Evolutionary conservation across 495 filamentous ascomycete genomes (phyloP).

Genomic region (Aspergillus avenaceus): DNA sequence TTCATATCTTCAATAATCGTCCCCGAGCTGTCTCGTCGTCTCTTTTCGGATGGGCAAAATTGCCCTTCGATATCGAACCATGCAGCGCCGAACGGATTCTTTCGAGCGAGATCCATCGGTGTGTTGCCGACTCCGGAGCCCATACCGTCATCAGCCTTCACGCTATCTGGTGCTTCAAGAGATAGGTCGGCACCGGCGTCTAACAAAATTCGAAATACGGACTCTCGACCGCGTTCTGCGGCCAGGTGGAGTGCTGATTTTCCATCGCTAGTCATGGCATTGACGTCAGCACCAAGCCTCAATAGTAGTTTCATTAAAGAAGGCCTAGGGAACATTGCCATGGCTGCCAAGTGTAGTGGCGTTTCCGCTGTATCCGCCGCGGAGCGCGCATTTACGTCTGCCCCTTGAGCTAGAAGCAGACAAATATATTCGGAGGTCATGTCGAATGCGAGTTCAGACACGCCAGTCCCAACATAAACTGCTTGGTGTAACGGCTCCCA

Average conservation of each 20-base stretch:
- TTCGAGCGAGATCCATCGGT: constrained; percentile 19
- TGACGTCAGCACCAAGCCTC: constrained; percentile 25
- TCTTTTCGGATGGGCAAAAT: constrained; percentile 7
- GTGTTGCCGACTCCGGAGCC: constrained; percentile 14
- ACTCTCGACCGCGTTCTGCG: constrained; percentile 26
- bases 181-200: constrained; percentile 25
- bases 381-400: constrained; percentile 19
- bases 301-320: constrained; percentile 26
- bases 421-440: constrained; percentile 21
- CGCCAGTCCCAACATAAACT: constrained; percentile 16
- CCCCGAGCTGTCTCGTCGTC: constrained; percentile 14
- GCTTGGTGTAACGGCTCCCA: constrained; percentile 28
- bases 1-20: constrained; percentile 21
- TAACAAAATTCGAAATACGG: constrained; percentile 22
- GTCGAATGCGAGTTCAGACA: constrained; percentile 12
- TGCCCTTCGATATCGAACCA: constrained; percentile 23
- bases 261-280: constrained; percentile 24
- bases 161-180: constrained; percentile 15
- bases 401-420: constrained; percentile 20
- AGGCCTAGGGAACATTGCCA: constrained; percentile 11
- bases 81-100: constrained; percentile 18
- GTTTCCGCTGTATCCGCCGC: constrained; percentile 18
- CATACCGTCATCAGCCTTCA: constrained; percentile 10
- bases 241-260: constrained; percentile 38
- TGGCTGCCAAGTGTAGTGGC: constrained; percentile 25